Percentiles rank a stretch among this genome's conserved stretches.
Evolutionary conservation across 2,329 filamentous ascomycete species (phyloP).

Genomic region (Epichloe aotearoae): DNA sequence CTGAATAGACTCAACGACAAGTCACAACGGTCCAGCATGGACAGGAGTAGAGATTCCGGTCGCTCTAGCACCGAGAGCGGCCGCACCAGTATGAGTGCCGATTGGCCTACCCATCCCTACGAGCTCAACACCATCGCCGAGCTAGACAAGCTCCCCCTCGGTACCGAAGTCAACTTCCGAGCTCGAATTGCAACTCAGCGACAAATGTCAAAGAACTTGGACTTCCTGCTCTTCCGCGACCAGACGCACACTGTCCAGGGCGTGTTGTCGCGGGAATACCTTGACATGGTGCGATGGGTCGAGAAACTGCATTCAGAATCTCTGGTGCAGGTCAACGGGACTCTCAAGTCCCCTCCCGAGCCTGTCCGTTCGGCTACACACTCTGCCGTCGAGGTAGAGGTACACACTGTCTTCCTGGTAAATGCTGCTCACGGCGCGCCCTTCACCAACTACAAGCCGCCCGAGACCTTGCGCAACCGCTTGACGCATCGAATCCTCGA

Average conservation of each 20-base stretch:
- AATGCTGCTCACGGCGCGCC: constrained; percentile 35
- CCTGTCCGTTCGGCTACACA: constrained; percentile 63
- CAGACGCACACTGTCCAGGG: constrained; percentile 75
- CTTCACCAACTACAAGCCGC: constrained; percentile 47
- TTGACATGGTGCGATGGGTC: constrained; percentile 75
- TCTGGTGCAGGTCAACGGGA: constrained; percentile 63
- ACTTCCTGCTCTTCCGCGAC: constrained; percentile 78
- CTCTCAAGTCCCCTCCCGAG: constrained; percentile 59
- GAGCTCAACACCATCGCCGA: constrained; percentile 26
- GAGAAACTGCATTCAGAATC: constrained; percentile 70
- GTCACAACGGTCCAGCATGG: constrained; percentile 14
- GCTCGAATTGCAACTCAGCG: constrained; percentile 48
- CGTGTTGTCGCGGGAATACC: constrained; percentile 45
- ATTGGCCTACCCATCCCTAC: constrained; percentile 26
- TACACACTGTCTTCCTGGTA: constrained; percentile 41
- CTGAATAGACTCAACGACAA: constrained; percentile 8
- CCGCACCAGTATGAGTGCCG: constrained; percentile 22
- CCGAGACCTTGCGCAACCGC: constrained; percentile 54
- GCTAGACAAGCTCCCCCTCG: constrained; percentile 23
- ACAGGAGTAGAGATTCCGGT: constrained; percentile 14
- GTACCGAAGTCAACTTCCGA: constrained; percentile 28
- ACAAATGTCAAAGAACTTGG: constrained; percentile 67
- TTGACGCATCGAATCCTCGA: constrained; percentile 70
- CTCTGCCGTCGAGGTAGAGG: constrained; percentile 61
- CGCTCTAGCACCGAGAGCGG: constrained; percentile 19